Evolutionary conservation across 148 eudicot genomes (phyloP).

Genomic region (Diospyros lotus): DNA sequence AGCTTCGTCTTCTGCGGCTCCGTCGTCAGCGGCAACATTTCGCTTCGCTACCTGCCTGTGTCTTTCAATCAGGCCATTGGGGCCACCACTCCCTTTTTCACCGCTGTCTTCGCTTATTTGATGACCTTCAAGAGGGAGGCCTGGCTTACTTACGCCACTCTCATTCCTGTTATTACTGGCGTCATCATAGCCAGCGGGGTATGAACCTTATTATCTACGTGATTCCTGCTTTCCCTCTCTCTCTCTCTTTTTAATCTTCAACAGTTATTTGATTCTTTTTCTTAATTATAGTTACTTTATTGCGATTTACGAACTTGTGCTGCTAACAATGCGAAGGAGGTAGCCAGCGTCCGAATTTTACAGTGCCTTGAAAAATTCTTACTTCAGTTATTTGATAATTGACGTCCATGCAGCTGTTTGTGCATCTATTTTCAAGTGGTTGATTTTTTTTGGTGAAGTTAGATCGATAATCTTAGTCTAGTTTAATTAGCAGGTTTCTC

Average conservation of each 20-base stretch:
- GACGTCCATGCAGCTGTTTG: no score
- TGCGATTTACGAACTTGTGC: no score
- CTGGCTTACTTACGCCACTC: constrained; percentile 73
- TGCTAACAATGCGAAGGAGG: no score
- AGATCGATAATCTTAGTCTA: background rate
- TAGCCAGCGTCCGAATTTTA: no score
- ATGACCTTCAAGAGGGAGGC: constrained; percentile 87
- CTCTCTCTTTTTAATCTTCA: background rate
- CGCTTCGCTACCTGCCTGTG: constrained; percentile 70
- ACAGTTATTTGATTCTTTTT: background rate
- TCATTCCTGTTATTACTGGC: constrained; percentile 86
- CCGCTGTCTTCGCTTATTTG: constrained; percentile 82
- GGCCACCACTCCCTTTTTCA: constrained; percentile 86
- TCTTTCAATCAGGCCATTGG: constrained; percentile 91
- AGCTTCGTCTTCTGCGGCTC: constrained; percentile 73
- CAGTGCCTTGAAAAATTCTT: no score
- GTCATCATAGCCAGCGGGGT: constrained; percentile 95
- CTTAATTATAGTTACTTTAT: background rate
- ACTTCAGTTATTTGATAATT: no score
- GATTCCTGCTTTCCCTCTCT: background rate
- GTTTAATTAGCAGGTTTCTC: background rate
- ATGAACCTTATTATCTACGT: constrained; percentile 9
- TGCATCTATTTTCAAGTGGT: no score
- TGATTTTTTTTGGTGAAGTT: background rate
- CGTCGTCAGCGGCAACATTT: constrained; percentile 75